phyloP scores from a whole-genome alignment of 2,329 filamentous ascomycete species.

The Fusarium sp. region DNA sequence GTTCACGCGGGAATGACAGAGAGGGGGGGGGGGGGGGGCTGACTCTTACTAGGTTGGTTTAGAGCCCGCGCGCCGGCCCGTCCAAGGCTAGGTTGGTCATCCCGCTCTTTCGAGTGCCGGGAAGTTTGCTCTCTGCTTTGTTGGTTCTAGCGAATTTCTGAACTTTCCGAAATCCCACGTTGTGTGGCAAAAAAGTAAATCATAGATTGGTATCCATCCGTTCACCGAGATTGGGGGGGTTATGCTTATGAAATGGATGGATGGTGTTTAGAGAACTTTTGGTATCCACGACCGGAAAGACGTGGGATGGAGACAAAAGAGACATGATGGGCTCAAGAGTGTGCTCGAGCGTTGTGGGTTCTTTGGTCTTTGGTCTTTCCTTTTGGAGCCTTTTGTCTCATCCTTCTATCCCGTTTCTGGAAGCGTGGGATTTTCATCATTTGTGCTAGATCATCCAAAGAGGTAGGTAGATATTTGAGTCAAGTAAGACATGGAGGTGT shows the following conservation, averaged over 20 bases:
- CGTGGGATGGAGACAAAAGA: neutral
- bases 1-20: neutral
- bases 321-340: conserved; percentile 7
- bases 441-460: neutral
- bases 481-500: neutral
- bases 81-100: neutral
- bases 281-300: conserved; percentile 3
- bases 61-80: neutral
- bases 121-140: neutral
- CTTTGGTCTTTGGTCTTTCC: neutral
- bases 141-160: neutral
- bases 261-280: neutral
- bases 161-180: neutral
- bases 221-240: neutral
- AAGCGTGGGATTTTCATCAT: neutral
- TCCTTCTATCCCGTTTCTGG: neutral
- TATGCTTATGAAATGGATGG: neutral
- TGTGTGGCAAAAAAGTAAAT: neutral
- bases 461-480: neutral
- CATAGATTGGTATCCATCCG: neutral
- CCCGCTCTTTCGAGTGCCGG: neutral
- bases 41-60: neutral
- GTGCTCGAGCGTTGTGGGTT: conserved; percentile 15
- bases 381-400: neutral
- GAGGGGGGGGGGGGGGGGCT: neutral